Evolutionary conservation across 208 protist species (phyloP).

Genomic region (Tetramitus jugosus): DNA sequence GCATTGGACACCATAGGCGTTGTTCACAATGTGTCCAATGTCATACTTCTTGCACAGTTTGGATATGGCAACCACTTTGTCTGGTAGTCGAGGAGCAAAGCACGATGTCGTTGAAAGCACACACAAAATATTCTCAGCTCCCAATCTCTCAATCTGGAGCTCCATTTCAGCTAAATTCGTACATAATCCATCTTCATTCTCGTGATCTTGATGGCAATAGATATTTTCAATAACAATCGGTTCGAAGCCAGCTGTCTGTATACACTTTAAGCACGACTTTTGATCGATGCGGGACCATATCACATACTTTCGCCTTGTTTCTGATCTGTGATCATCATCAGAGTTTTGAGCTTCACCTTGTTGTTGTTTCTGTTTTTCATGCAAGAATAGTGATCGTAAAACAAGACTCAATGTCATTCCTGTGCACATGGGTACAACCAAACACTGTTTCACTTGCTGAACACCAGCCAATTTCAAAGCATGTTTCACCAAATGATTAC

Average conservation of each 20-base stretch:
- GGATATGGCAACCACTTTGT: conserved; percentile 78
- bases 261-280: conserved; percentile 94
- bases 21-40: conserved; percentile 93
- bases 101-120: conserved; percentile 94
- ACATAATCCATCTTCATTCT: conserved; percentile 47
- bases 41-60: conserved; percentile 61
- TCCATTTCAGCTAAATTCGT: conserved; percentile 61
- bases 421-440: conserved; percentile 87
- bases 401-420: conserved; percentile 82
- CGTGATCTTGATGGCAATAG: background rate
- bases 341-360: too few species aligned
- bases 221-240: conserved; percentile 46
- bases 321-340: too few species aligned
- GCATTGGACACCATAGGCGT: conserved; percentile 94
- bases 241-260: conserved; percentile 64
- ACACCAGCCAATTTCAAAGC: conserved; percentile 53
- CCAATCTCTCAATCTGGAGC: conserved; percentile 51
- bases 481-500: conserved; percentile 75
- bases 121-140: conserved; percentile 68
- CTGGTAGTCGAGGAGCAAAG: conserved; percentile 92
- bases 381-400: conserved; percentile 39
- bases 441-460: conserved; percentile 38
- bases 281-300: conserved; percentile 93
- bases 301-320: conserved; percentile 55
- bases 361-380: conserved; percentile 34